Conservation (phyloP, 208 protist species). For the Blastocrithidia nonstop region DNA sequence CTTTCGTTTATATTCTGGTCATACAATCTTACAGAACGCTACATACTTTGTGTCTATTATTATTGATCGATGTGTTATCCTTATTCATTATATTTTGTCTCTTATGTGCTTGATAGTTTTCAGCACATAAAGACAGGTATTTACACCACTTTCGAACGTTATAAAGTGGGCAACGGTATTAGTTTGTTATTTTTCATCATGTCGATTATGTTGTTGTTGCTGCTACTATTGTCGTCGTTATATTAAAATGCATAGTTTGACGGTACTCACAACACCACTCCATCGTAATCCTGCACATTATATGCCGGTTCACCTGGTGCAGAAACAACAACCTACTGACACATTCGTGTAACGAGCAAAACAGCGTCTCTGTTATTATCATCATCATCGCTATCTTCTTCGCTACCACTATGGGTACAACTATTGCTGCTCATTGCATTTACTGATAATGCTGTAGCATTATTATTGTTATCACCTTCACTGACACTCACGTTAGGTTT, state of each 20-base stretch:
- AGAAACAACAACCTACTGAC: conserved; percentile 15
- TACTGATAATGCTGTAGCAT: too few relatives aligned
- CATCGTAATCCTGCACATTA: conserved; percentile 19
- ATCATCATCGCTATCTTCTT: neutral
- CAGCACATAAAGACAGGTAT: conserved; percentile 39
- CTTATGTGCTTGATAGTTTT: too few relatives aligned
- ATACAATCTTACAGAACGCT: neutral
- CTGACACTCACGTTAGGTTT: too few relatives aligned
- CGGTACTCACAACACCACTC: conserved; percentile 39
- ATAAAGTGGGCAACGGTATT: conserved; percentile 7
- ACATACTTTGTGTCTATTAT: too few relatives aligned
- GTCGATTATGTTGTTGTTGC: too few relatives aligned
- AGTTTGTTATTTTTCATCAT: neutral
- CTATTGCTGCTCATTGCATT: too few relatives aligned
- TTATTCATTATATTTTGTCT: too few relatives aligned
- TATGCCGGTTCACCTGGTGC: conserved; percentile 12
- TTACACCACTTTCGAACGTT: conserved; percentile 4
- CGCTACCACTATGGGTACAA: too few relatives aligned
- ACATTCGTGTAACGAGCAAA: conserved; percentile 9
- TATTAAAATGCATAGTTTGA: conserved; percentile 20
- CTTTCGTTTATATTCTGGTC: neutral
- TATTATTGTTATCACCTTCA: too few relatives aligned
- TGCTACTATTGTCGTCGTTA: too few relatives aligned
- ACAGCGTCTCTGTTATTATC: neutral
- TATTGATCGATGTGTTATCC: too few relatives aligned